Evolutionary conservation across 2,329 filamentous ascomycete genomes (phyloP), one percentile per base, ranked within the genome.

Genomic region (Fusarium acutatum): DNA sequence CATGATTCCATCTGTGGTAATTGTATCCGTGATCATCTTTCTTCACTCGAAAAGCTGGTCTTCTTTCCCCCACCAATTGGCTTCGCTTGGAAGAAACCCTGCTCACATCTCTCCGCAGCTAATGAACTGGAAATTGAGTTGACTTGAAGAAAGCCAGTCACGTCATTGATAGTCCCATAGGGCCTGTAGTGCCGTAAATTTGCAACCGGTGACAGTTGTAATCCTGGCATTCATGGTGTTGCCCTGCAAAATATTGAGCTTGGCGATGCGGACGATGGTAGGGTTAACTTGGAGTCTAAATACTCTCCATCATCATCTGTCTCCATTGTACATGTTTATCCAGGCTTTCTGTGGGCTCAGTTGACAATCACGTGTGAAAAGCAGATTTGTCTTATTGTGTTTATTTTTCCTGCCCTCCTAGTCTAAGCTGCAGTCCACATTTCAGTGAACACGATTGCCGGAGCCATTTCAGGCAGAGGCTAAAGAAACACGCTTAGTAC

Each of bases 401-500:
- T 75, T 69, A 59, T 72, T 75, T 68, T 67, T 68, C 53, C 60
- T 67, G 63, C 64, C 66, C 60, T 64, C 63, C 62, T 60, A 69
- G 69, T 74, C 67, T 73, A 74, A 72, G 64, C 69, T 63, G 35
- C 37, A 63, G 54, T 54, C 61, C 68, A 60, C 72, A 52, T 73
- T 66, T 69, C 71, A 69, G 62, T 64, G 64, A 70, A 74, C 69
- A 66, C 47, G 40, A 68, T 57, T 61, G 38, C 64, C 73, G 68
- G 67, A 64, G 69, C 67, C 66, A 67, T 73, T 50, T 72, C 69
- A 78, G 75, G 67, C 69, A 58, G 58, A 67, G 59, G 76, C 62
- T 49, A 71, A 74, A 69, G 61, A 72, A 75, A 63, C 58, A 67
- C 78, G 74, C 81, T 86, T 98, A 99, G 92, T 98, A 99, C 81